Base-by-base conservation (phyloP, 352 stramenopile species). In the Phytophthora foliorum region DNA sequence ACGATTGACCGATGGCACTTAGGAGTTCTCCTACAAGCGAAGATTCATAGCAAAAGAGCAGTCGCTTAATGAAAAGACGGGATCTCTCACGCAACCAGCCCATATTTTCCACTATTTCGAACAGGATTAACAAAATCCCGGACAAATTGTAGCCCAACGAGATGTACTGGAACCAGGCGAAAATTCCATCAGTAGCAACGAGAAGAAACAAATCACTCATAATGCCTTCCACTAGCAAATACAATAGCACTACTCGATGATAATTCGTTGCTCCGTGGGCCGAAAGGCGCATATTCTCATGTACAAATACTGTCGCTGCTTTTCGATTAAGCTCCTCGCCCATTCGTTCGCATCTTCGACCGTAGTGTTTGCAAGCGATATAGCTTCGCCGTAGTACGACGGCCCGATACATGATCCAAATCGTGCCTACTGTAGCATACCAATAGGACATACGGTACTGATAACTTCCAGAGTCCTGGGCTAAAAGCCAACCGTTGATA, bases 181-280 rank as follows among this genome's bases (percentile, higher is more conserved):
- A 50, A 16, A 55, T 10, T 3, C 65, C 59, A 25, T 74, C 59
- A 8, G 44, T 68, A 1, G 59, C 59, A 17, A 69, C 42, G 5
- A 69, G 45, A 36, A 74, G 10, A 34, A 74, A 74, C 4, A 74
- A 19, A 27, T 74, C 66, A 34, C 59, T 66, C 66, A 74, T 74
- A 2, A 74, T 14, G 0, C 66, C 66, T 21, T 69, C 66, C 0
- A 57, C 45, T 5, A 74, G 31, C 14, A 74, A 17, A 39, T 74
- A 74, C 11, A 74, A 48, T 6, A 74, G n/a, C 19, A 24, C 6
- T 4, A 38, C 5, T 25, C 66, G 58, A 25, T 74, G 59, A 17
- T 44, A 62, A 21, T 74, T 74, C 7, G 46, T 58, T 27, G 58
- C 48, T 16, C 48, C 58, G 41, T 57, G 58, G 11, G 48, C 48